A percentile compares a stretch with the other conserved stretches of the same genome.
Evolutionary conservation across 2,329 filamentous ascomycete genomes (phyloP).

Genomic region (Monosporascus ibericus): DNA sequence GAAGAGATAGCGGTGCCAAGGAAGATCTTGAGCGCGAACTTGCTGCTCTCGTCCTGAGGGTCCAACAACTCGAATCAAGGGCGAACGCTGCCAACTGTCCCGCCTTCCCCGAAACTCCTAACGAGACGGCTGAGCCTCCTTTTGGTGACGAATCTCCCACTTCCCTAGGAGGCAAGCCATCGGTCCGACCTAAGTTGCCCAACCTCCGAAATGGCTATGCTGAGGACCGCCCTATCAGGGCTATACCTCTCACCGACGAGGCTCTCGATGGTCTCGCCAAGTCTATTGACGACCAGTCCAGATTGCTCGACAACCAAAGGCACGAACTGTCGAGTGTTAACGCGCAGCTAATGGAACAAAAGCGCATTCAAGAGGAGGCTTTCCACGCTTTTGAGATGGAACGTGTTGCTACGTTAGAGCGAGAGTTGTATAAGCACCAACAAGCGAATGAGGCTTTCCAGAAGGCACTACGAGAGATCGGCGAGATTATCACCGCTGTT

Average conservation of each 20-base stretch:
- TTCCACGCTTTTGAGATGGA: constrained; percentile 78
- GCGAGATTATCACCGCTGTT: constrained; percentile 93
- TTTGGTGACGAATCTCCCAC: constrained; percentile 50
- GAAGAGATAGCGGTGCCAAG: constrained; percentile 70
- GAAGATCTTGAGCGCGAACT: constrained; percentile 76
- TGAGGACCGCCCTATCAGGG: constrained; percentile 32
- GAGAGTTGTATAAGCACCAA: constrained; percentile 93
- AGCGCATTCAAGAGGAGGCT: constrained; percentile 75
- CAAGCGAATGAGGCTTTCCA: constrained; percentile 98
- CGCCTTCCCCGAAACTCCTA: constrained; percentile 72
- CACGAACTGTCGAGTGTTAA: constrained; percentile 81
- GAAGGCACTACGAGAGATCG: constrained; percentile 92
- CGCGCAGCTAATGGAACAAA: constrained; percentile 78
- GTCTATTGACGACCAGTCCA: constrained; percentile 88
- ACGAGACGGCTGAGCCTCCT: constrained; percentile 62
- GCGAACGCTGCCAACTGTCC: constrained; percentile 55
- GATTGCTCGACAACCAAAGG: constrained; percentile 82
- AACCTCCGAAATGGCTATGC: constrained; percentile 25
- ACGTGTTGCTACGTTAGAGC: constrained; percentile 82
- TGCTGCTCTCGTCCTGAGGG: constrained; percentile 66
- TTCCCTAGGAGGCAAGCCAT: constrained; percentile 35
- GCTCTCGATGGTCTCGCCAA: constrained; percentile 81
- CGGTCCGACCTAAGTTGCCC: constrained; percentile 39
- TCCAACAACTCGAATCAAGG: constrained; percentile 78
- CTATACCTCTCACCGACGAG: constrained; percentile 64